Percentiles rank a stretch among this genome's conserved stretches.
phyloP scores from a whole-genome alignment of 1,284 basidiomycete genomes.

The Inonotus hispidus region DNA sequence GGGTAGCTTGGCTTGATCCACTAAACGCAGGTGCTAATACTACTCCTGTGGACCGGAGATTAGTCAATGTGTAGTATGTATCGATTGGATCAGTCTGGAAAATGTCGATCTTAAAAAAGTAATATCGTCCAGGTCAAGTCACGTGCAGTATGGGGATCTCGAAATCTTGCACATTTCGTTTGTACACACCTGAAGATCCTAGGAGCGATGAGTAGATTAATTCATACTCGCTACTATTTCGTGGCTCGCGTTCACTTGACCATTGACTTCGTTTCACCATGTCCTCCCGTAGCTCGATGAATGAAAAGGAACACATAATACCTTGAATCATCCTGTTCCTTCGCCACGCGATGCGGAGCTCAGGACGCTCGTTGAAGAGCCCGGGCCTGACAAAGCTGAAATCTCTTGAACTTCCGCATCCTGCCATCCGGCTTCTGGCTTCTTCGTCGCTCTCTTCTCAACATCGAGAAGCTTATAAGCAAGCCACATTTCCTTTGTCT shows the following conservation, averaged over 20 bases:
- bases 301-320: background rate
- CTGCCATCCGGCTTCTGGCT: too few relatives aligned
- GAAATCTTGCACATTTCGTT: background rate
- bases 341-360: conserved; percentile 1
- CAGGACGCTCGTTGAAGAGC: conserved; percentile 15
- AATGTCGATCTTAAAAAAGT: too few relatives aligned
- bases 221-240: background rate
- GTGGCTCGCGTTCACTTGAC: background rate
- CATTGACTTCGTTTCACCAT: background rate
- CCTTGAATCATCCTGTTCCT: background rate
- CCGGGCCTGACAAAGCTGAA: background rate
- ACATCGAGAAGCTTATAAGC: too few relatives aligned
- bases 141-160: background rate
- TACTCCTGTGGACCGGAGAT: too few relatives aligned
- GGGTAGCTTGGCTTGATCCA: conserved; percentile 28
- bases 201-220: too few relatives aligned
- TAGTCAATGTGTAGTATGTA: too few relatives aligned
- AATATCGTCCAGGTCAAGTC: too few relatives aligned
- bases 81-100: too few relatives aligned
- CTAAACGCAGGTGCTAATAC: background rate
- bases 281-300: background rate
- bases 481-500: background rate
- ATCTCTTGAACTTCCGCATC: too few relatives aligned
- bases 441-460: too few relatives aligned
- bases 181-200: too few relatives aligned